phyloP scores from a whole-genome alignment of 176 grass and related monocot species.

The Poa pratensis region DNA sequence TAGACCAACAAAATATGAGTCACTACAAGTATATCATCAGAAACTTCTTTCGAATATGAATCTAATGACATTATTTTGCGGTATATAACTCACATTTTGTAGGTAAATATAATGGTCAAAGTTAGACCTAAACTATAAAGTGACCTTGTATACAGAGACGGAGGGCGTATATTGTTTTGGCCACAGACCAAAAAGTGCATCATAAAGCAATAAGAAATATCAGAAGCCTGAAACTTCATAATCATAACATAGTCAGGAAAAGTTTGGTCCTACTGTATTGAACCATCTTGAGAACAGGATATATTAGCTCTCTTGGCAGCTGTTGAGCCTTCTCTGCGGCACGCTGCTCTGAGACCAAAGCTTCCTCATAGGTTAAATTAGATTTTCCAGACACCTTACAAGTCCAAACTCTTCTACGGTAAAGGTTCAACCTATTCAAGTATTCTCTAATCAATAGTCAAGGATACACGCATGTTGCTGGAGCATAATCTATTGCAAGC shows the following conservation, averaged over 20 bases:
- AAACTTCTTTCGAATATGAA: no score
- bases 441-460: slow-evolving; percentile 80
- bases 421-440: slow-evolving; percentile 80
- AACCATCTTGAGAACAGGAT: slow-evolving; percentile 72
- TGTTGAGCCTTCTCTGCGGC: slow-evolving; percentile 82
- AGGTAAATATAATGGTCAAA: no score
- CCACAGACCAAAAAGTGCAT: slow-evolving; percentile 18
- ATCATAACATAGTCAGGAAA: slow-evolving; percentile 37
- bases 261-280: slow-evolving; percentile 73
- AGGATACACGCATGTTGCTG: slow-evolving; percentile 45
- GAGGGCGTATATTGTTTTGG: neutral
- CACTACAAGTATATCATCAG: no score
- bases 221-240: neutral
- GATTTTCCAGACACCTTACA: slow-evolving; percentile 86
- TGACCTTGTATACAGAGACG: no score
- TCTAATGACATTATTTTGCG: no score
- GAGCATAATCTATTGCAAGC: slow-evolving; percentile 35
- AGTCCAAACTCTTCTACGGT: slow-evolving; percentile 72
- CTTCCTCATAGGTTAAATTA: slow-evolving; percentile 92
- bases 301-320: slow-evolving; percentile 66
- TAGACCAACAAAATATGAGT: no score
- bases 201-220: slow-evolving; percentile 30
- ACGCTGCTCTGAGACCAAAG: slow-evolving; percentile 73
- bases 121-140: no score
- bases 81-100: no score